Base-by-base conservation (phyloP, 176 grass and related monocot species). In the Phoenix dactylifera region DNA sequence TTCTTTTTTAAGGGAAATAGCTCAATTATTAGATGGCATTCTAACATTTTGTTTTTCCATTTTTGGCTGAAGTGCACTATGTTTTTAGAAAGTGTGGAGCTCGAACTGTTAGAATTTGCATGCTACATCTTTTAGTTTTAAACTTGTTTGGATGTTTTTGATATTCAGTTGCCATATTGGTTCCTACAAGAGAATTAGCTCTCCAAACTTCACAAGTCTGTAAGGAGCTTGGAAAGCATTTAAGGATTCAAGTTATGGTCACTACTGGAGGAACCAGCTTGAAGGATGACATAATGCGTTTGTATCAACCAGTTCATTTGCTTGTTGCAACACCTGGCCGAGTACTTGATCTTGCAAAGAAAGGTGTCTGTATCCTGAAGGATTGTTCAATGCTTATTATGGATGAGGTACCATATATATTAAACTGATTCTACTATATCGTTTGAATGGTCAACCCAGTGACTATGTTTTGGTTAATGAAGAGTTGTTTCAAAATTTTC, bases 181-280 rank as follows among this genome's bases (percentile, higher is more conserved):
- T 95, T 20, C 90, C 90, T 20, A 95, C 86, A 61, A 89, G 90
- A 65, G 90, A 95, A 58, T 60, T 95, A 67, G 90, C 90, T 39
- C 66, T 95, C 48, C 90, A 95, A 73, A 95, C 90, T 61, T 95
- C 90, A 16, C 86, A 95, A 86, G 86, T 95, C 55, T 95, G 90
- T 64, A 95, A 95, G 54, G 90, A 95, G 56, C 79, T 95, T 67
- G 90, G 86, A 50, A 95, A 95, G 64, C 82, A 95, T 60, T 59
- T 95, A 49, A 84, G 84, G 17, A 89, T 95, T 57, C 55, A 95
- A 77, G 86, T 95, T 51, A 95, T 95, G 90, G 90, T 95, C 17
- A 89, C 80, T 49, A 95, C 90, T 77, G 90, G 90, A 71, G 90
- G 90, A 66, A 95, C 90, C 59, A 95, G 90, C 63, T 79, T 95